Evolutionary conservation across 352 stramenopile species (phyloP).

Genomic region (Phytopythium cucurbitacearum): DNA sequence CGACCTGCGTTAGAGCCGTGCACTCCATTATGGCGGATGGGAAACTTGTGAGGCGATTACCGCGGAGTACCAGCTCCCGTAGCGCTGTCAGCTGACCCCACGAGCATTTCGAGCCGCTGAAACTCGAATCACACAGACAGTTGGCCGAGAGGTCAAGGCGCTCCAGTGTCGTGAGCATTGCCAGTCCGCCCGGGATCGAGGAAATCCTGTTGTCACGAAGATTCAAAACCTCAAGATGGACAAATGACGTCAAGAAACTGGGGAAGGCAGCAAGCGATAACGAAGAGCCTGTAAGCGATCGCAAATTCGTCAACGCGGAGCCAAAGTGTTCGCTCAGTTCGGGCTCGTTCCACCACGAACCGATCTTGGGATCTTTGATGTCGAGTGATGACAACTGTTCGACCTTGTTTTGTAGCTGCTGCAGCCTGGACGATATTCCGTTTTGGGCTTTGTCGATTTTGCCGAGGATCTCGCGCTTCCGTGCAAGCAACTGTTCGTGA

Average conservation of each 20-base stretch:
- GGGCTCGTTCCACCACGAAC: constrained; percentile 6
- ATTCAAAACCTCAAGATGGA: constrained; percentile 22
- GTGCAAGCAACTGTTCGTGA: constrained; percentile 7
- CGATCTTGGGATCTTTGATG: background rate
- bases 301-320: constrained; percentile 6
- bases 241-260: constrained; percentile 13
- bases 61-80: constrained; percentile 11
- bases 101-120: constrained; percentile 9
- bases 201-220: constrained; percentile 23
- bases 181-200: constrained; percentile 12
- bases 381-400: background rate
- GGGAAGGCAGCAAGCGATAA: constrained; percentile 14
- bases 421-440: constrained; percentile 3
- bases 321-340: constrained; percentile 8
- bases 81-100: constrained; percentile 15
- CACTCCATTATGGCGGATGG: constrained; percentile 10
- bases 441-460: constrained; percentile 11
- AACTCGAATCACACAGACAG: constrained; percentile 25
- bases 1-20: constrained; percentile 14
- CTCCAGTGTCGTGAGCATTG: constrained; percentile 14
- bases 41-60: constrained; percentile 17
- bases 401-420: background rate
- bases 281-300: constrained; percentile 11
- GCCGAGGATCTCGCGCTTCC: constrained; percentile 20
- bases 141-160: constrained; percentile 37